Conservation (phyloP, 2,329 filamentous ascomycete genomes). For the Didymella arachidicola region DNA sequence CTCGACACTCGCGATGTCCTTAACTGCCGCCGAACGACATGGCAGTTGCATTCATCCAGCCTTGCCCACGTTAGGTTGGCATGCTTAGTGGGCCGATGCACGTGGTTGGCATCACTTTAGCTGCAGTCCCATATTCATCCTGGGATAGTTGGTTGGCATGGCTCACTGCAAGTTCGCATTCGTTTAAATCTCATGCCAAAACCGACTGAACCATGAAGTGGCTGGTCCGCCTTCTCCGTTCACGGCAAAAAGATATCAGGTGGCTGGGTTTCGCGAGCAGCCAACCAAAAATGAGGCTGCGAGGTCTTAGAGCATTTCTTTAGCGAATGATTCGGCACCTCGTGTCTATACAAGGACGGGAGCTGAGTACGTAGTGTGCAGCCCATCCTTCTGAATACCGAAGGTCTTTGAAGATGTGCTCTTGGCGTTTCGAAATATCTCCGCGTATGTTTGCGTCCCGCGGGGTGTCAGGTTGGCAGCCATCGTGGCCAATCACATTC, state of each 20-base stretch:
- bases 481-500: conserved; percentile 4
- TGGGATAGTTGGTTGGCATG: not conserved
- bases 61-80: not conserved
- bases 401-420: not conserved
- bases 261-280: conserved; percentile 6
- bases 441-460: not conserved
- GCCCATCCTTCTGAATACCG: not conserved
- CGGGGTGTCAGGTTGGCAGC: conserved; percentile 7
- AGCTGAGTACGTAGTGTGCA: not conserved
- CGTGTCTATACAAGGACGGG: conserved; percentile 7
- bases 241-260: not conserved
- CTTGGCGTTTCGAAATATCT: conserved; percentile 15
- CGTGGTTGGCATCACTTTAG: not conserved
- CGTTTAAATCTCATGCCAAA: not conserved
- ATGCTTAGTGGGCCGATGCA: conserved; percentile 4
- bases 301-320: conserved; percentile 1
- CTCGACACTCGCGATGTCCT: not conserved
- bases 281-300: conserved; percentile 11
- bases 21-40: not conserved
- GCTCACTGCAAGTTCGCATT: not conserved
- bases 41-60: not conserved
- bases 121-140: not conserved
- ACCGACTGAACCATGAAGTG: not conserved
- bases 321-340: not conserved
- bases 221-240: not conserved